phyloP scores from a whole-genome alignment of 768 basidiomycete species.

The Boletus rufocinnamomeus region DNA sequence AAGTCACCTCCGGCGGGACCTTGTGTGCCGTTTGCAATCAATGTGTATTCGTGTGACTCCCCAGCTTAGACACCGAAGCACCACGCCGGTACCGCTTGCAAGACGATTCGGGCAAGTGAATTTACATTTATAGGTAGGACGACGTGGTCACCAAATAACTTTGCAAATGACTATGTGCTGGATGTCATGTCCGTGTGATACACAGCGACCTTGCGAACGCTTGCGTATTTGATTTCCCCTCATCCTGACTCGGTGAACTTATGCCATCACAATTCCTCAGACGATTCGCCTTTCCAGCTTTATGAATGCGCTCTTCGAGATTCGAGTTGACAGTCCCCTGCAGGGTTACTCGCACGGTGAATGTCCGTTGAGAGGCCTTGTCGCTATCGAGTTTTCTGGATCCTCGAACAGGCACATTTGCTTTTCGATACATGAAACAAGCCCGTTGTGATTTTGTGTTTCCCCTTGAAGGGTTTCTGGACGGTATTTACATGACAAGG shows the following conservation, averaged over 20 bases:
- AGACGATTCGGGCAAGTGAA: slow-evolving; percentile 18
- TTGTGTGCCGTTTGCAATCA: background rate
- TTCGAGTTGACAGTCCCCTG: background rate
- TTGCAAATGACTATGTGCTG: slow-evolving; percentile 12
- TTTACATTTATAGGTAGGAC: slow-evolving; percentile 19
- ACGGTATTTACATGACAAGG: background rate
- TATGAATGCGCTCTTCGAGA: slow-evolving; percentile 8
- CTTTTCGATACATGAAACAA: background rate
- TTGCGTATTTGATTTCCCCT: slow-evolving; percentile 6
- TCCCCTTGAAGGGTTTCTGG: background rate
- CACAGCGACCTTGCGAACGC: slow-evolving; percentile 8
- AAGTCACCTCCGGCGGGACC: slow-evolving; percentile 6
- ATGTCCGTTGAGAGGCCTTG: background rate
- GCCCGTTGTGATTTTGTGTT: too few species aligned
- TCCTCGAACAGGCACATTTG: background rate
- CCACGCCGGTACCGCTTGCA: slow-evolving; percentile 27
- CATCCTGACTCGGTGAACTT: slow-evolving; percentile 5
- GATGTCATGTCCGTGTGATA: slow-evolving; percentile 32
- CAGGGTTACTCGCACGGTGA: background rate
- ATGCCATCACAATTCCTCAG: background rate
- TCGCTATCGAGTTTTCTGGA: background rate
- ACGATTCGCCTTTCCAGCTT: slow-evolving; percentile 19
- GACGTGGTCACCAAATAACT: slow-evolving; percentile 12
- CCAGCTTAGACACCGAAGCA: slow-evolving; percentile 3
- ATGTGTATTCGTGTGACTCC: slow-evolving; percentile 1